Evolutionary conservation across 202 grass and related monocot species (phyloP).

Genomic region (Schoenoplectus triqueter): DNA sequence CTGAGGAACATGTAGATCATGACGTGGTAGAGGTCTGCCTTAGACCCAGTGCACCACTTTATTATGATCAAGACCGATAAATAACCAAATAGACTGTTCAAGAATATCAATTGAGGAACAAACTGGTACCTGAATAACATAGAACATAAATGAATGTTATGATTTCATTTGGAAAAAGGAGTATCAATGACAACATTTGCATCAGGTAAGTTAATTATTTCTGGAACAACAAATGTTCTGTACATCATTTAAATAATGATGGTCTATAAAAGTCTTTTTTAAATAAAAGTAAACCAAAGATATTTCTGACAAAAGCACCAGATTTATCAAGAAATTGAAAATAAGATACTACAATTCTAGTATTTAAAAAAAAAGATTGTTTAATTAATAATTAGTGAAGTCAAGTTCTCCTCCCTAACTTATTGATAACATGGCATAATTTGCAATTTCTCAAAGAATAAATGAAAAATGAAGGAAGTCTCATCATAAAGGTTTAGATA

Average conservation of each 20-base stretch:
- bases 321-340: background rate
- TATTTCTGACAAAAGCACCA: background rate
- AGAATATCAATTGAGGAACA: slow-evolving; percentile 91
- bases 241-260: background rate
- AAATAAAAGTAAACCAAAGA: background rate
- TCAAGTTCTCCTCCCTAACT: background rate
- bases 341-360: background rate
- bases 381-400: background rate
- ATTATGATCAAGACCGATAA: slow-evolving; percentile 83
- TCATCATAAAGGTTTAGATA: background rate
- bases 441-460: slow-evolving; percentile 16
- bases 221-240: background rate
- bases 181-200: slow-evolving; percentile 10
- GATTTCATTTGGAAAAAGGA: slow-evolving; percentile 39
- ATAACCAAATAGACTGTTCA: slow-evolving; percentile 95
- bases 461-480: background rate
- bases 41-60: slow-evolving; percentile 97
- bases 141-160: slow-evolving; percentile 24
- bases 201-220: slow-evolving; percentile 30
- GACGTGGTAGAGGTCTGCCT: slow-evolving; percentile 83
- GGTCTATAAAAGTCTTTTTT: background rate
- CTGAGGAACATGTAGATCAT: slow-evolving; percentile 99
- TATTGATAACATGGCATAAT: background rate
- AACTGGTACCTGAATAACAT: slow-evolving; percentile 68
- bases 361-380: background rate